Evolutionary conservation across 1,284 basidiomycete genomes (phyloP).

Genomic region (Tylopilus sp.): DNA sequence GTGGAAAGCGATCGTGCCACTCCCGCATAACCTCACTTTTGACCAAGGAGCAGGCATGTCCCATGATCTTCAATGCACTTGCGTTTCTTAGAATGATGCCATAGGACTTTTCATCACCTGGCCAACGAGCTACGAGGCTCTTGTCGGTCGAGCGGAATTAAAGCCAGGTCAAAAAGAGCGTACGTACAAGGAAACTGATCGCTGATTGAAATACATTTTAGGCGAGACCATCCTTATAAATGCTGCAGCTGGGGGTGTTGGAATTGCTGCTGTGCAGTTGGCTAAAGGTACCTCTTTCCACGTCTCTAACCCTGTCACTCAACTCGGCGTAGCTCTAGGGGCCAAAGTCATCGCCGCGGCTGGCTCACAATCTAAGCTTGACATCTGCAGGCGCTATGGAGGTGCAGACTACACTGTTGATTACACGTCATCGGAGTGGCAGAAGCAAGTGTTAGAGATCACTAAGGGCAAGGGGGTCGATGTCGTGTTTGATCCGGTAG

Average conservation of each 20-base stretch:
- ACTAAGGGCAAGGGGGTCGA: constrained; percentile 84
- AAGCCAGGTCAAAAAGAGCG: constrained; percentile 53
- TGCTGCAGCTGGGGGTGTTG: constrained; percentile 91
- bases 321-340: constrained; percentile 54
- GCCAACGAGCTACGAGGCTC: constrained; percentile 87
- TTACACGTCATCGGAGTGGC: constrained; percentile 70
- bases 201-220: constrained; percentile 30
- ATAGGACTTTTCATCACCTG: constrained; percentile 77
- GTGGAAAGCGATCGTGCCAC: constrained; percentile 50
- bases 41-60: constrained; percentile 61
- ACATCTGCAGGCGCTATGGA: constrained; percentile 64
- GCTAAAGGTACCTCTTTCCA: constrained; percentile 63
- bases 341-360: constrained; percentile 81
- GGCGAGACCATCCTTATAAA: constrained; percentile 89
- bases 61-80: constrained; percentile 31
- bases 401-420: constrained; percentile 72
- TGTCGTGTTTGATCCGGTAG: constrained; percentile 90
- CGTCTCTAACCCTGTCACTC: not conserved
- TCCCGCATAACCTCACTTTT: constrained; percentile 64
- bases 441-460: constrained; percentile 69
- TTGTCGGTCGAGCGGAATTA: constrained; percentile 81
- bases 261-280: constrained; percentile 86
- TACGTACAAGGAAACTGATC: not conserved
- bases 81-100: constrained; percentile 27
- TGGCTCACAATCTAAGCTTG: constrained; percentile 66